Percentiles rank a stretch among this genome's conserved stretches.
phyloP scores from a whole-genome alignment of 441 rosid genomes.

The Breynia disticha region DNA sequence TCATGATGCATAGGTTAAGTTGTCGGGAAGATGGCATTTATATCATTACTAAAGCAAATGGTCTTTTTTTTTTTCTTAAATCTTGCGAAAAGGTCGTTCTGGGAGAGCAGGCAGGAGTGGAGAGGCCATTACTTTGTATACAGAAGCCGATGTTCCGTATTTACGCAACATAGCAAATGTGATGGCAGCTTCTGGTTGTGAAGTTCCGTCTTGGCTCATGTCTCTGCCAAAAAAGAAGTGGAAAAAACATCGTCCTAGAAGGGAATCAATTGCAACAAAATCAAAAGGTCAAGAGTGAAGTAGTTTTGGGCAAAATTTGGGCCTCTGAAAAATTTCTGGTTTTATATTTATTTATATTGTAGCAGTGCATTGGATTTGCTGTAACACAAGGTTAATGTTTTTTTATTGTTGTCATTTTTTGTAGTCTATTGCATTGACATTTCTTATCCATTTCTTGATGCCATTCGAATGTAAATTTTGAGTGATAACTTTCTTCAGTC shows the following conservation, averaged over 20 bases:
- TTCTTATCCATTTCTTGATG: no score
- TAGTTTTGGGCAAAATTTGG: not conserved
- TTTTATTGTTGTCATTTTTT: no score
- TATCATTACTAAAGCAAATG: slow-evolving; percentile 4
- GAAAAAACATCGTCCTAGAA: slow-evolving; percentile 69
- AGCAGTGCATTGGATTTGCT: no score
- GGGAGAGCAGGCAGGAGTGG: slow-evolving; percentile 94
- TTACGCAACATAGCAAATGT: slow-evolving; percentile 77
- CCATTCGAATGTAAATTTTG: no score
- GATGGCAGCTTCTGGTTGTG: slow-evolving; percentile 75
- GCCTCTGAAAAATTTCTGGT: not conserved
- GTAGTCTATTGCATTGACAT: no score
- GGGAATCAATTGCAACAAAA: slow-evolving; percentile 62
- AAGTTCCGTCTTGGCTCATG: slow-evolving; percentile 80
- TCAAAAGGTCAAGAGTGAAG: slow-evolving; percentile 33
- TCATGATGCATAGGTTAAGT: not conserved
- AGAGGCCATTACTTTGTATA: slow-evolving; percentile 78
- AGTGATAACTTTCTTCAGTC: no score
- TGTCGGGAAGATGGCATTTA: not conserved
- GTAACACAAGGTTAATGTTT: no score
- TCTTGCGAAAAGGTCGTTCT: slow-evolving; percentile 48
- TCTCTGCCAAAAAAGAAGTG: slow-evolving; percentile 60
- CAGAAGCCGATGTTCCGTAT: slow-evolving; percentile 68
- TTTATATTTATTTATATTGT: no score
- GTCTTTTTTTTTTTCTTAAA: slow-evolving; percentile 1